These are phyloP conservation scores for Sclerotinia sclerotiorum DNA, from an alignment of 2,329 filamentous ascomycete species.

Conservation along the genomic window DNA sequence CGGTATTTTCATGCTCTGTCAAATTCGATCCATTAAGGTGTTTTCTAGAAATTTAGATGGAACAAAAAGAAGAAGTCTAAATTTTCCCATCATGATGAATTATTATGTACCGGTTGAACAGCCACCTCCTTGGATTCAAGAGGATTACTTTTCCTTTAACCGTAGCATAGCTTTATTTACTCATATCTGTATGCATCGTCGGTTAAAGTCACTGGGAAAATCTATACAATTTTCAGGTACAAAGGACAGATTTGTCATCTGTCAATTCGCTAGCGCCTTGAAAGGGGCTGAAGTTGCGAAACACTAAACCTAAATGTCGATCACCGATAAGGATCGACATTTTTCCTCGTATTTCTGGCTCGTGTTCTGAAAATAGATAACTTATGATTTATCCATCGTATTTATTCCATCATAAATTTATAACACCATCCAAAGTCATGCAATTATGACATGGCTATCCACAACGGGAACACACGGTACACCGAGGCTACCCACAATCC, in stretches of 20 bases:
- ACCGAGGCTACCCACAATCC: background rate
- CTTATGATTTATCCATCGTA: background rate
- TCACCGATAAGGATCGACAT: background rate
- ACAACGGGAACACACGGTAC: background rate
- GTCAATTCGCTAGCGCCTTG: background rate
- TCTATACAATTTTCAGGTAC: background rate
- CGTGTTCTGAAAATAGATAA: background rate
- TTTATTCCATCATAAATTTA: background rate
- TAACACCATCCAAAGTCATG: no score
- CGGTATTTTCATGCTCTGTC: background rate
- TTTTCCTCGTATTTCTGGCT: background rate
- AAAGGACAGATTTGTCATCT: background rate
- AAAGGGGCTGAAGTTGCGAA: background rate
- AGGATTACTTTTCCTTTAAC: background rate
- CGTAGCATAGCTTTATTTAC: background rate
- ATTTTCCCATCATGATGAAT: no score
- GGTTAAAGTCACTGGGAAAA: background rate
- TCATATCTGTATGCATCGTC: background rate
- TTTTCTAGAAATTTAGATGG: slow-evolving; percentile 5
- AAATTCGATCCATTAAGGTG: background rate
- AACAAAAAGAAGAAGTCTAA: background rate
- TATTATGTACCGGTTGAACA: background rate
- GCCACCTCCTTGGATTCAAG: background rate
- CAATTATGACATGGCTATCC: background rate
- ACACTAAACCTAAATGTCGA: background rate